These are phyloP conservation scores for Datura wrightii DNA, from an alignment of 257 asterid genomes.

Conservation along the genomic window DNA sequence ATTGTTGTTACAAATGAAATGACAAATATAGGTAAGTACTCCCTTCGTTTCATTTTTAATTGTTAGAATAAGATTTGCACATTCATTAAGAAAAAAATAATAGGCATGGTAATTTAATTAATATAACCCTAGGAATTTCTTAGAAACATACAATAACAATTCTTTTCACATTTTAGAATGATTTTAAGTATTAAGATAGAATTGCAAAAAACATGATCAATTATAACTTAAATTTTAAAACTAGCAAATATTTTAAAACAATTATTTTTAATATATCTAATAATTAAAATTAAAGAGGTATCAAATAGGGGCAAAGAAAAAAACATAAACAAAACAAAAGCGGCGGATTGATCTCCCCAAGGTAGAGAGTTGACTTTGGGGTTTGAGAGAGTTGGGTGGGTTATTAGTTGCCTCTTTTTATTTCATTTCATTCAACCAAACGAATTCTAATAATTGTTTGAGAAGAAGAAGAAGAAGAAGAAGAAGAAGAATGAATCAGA, in stretches of 20 bases:
- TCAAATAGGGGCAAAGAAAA: background rate
- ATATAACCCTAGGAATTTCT: too few relatives aligned
- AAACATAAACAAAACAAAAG: background rate
- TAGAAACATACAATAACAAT: too few relatives aligned
- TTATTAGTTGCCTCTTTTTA: background rate
- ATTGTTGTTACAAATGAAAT: background rate
- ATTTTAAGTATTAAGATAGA: too few relatives aligned
- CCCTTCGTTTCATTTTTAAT: too few relatives aligned
- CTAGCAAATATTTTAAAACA: too few relatives aligned
- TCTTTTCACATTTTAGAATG: too few relatives aligned
- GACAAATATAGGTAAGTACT: background rate
- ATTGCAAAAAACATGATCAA: too few relatives aligned
- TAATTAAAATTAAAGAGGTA: background rate
- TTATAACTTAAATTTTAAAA: too few relatives aligned
- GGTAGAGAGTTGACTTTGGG: constrained; percentile 25
- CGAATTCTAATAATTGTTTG: background rate
- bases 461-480: background rate
- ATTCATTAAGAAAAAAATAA: too few relatives aligned
- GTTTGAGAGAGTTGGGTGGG: background rate
- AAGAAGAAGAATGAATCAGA: constrained; percentile 60
- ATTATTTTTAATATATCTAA: too few relatives aligned
- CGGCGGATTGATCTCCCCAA: background rate
- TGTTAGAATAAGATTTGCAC: too few relatives aligned
- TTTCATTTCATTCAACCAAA: background rate
- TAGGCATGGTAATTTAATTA: too few relatives aligned